Evolutionary conservation across 2,329 filamentous ascomycete genomes (phyloP), one percentile per base, ranked within the genome.

Genomic region (Scolecobasidium constrictum): DNA sequence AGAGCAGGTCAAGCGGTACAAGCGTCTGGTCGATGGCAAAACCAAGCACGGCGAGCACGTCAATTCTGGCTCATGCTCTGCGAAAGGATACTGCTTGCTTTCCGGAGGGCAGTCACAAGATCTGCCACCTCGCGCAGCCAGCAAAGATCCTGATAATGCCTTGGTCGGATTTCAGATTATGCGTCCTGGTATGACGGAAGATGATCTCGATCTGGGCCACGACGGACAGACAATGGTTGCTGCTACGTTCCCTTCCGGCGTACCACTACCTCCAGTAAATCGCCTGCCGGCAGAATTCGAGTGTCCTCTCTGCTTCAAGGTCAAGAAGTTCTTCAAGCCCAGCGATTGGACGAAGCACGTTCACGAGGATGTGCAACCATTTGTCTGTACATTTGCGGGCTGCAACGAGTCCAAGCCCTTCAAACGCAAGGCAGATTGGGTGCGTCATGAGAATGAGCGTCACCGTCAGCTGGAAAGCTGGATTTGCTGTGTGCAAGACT

Each of bases 331-430:
- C 52, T 77, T 81, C 52, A 94, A 94, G 60, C 88, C 87, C 13
- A 94, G 87, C 0, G 88, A 95, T 61, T 95, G 88, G 88, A 94
- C 87, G 2, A 94, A 95, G 59, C 88, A 95, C 55, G 85, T 95
- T 1, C 86, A 94, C 52, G 88, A 94, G 61, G 88, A 95, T 57
- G 78, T 94, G 1, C 84, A 92, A 56, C 88, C 88, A 0, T 94
- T 94, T 52, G 93, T 86, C 3, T 95, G 88, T 62, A 94, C 87
- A 0, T 94, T 90, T 66, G 78, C 83, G 2, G 72, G 77, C 40
- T 94, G 88, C 56, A 74, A 75, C 6, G 86, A 94, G 38, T 79
- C 84, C 15, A 94, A 93, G 61, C 87, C 86, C 26, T 95, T 94
- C 69, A 94, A 94, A 63, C 77, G 87, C 38, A 95, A 94, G 62